These are phyloP conservation scores for Pseudogymnoascus sp. DNA, from an alignment of 2,329 filamentous ascomycete genomes.

Conservation along the genomic window DNA sequence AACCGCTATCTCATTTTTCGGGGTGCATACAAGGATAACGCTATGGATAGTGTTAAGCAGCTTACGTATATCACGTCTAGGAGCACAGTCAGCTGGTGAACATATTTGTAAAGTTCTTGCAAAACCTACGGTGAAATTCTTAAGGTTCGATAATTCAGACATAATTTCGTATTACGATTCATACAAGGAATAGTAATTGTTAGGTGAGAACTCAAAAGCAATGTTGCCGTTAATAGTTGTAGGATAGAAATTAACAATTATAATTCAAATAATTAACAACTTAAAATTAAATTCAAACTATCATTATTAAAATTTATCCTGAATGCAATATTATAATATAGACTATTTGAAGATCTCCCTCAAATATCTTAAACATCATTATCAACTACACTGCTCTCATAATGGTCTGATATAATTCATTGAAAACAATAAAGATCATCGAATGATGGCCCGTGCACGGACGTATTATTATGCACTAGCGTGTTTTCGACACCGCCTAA, in stretches of 20 bases:
- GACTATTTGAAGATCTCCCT: background rate
- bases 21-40: no score
- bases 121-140: no score
- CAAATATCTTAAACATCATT: background rate
- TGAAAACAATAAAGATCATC: background rate
- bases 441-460: background rate
- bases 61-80: no score
- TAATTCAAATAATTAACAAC: background rate
- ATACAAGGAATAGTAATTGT: background rate
- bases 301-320: background rate
- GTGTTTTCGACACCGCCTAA: conserved; percentile 10
- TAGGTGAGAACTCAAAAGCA: background rate
- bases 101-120: no score
- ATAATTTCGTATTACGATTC: background rate
- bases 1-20: no score
- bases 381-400: background rate
- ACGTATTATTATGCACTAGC: background rate
- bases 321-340: background rate
- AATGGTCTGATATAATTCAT: background rate
- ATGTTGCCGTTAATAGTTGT: background rate
- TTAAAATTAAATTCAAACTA: background rate
- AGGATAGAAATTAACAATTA: background rate
- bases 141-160: no score
- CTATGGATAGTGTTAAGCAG: no score
- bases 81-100: no score